A percentile compares a stretch with the other conserved stretches of the same genome.
These are phyloP conservation scores for Malassezia obtusa DNA, from an alignment of 1,284 basidiomycete genomes.

Conservation along the genomic window DNA sequence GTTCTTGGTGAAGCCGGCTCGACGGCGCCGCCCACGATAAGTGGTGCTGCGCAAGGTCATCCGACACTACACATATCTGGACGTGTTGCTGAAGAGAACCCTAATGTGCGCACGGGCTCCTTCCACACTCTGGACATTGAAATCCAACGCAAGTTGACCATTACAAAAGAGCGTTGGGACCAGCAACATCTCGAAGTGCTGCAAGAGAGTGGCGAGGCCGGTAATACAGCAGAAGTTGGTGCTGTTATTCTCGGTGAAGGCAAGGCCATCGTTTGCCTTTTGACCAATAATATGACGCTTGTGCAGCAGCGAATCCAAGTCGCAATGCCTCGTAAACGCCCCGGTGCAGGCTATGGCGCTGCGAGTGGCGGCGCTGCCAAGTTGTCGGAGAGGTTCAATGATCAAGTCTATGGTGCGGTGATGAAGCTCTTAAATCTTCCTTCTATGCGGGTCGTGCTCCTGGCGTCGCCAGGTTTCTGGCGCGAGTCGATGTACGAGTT, in stretches of 20 bases:
- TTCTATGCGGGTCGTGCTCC: constrained; percentile 74
- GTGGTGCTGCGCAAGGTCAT: constrained; percentile 23
- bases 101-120: constrained; percentile 83
- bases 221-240: constrained; percentile 86
- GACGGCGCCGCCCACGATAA: background rate
- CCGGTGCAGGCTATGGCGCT: constrained; percentile 35
- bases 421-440: constrained; percentile 78
- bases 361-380: constrained; percentile 16
- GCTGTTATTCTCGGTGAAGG: constrained; percentile 94
- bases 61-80: constrained; percentile 73
- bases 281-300: constrained; percentile 94
- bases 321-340: constrained; percentile 71
- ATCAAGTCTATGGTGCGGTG: constrained; percentile 75
- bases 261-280: constrained; percentile 79
- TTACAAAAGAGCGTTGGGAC: constrained; percentile 88
- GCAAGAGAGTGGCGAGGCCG: constrained; percentile 78
- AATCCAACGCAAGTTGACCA: constrained; percentile 76
- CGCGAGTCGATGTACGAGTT: constrained; percentile 79
- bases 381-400: constrained; percentile 59
- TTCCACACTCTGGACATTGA: constrained; percentile 94
- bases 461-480: constrained; percentile 93
- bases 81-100: constrained; percentile 77
- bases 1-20: constrained; percentile 25
- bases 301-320: constrained; percentile 83
- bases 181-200: constrained; percentile 72